phyloP scores from a whole-genome alignment of 371 early-diverging fungal genomes.

The Chytridium lagenaria region DNA sequence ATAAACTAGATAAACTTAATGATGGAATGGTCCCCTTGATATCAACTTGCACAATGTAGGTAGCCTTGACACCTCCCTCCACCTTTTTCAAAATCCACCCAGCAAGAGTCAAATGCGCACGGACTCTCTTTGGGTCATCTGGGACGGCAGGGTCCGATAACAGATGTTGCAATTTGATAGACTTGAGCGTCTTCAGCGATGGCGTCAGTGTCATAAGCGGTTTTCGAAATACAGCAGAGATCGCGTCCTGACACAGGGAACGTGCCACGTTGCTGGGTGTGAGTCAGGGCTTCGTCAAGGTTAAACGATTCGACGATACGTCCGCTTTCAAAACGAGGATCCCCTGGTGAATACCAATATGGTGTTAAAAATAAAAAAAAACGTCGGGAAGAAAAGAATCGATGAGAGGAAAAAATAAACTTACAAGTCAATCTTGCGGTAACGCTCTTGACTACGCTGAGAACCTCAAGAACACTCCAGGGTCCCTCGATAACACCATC shows the following conservation, averaged over 20 bases:
- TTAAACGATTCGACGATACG: slow-evolving; percentile 35
- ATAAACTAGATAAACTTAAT: not conserved
- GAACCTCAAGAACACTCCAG: slow-evolving; percentile 40
- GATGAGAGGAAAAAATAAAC: not conserved
- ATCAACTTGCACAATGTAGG: slow-evolving; percentile 51
- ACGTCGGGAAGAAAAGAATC: not conserved
- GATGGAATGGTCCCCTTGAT: slow-evolving; percentile 45
- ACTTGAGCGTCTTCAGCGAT: slow-evolving; percentile 12
- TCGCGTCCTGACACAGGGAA: slow-evolving; percentile 49
- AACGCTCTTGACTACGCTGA: slow-evolving; percentile 38
- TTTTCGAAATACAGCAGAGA: slow-evolving; percentile 31
- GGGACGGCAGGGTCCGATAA: slow-evolving; percentile 35
- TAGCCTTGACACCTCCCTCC: slow-evolving; percentile 30
- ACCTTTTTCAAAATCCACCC: slow-evolving; percentile 42
- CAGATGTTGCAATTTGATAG: slow-evolving; percentile 34
- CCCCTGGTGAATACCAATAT: too few relatives aligned
- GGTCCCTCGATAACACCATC: slow-evolving; percentile 38
- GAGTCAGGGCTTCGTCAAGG: slow-evolving; percentile 36
- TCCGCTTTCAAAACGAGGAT: slow-evolving; percentile 49
- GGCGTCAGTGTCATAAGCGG: too few relatives aligned
- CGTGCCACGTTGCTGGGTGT: slow-evolving; percentile 44
- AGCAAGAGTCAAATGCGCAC: slow-evolving; percentile 42
- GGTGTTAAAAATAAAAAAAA: not conserved
- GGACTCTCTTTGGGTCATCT: slow-evolving; percentile 34
- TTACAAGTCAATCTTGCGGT: slow-evolving; percentile 34